Evolutionary conservation across 352 stramenopile genomes (phyloP).

Genomic region (Pythium dissimile): DNA sequence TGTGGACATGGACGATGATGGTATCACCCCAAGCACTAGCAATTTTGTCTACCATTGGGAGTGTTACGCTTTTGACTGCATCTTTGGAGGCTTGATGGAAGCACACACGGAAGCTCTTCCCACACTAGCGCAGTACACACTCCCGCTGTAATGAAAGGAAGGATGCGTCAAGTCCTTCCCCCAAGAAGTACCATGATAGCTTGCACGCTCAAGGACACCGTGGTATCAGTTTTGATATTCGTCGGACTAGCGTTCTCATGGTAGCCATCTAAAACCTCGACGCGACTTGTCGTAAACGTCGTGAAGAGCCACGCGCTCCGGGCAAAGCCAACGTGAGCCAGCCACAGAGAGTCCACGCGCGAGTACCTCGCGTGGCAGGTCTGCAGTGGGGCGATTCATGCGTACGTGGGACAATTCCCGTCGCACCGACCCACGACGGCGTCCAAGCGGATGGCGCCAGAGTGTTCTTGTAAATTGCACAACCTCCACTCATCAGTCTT

Average conservation of each 20-base stretch:
- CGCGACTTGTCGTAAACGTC: constrained; percentile 34
- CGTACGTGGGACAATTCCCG: constrained; percentile 26
- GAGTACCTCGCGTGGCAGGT: constrained; percentile 71
- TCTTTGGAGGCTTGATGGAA: constrained; percentile 32
- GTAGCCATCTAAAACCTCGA: constrained; percentile 46
- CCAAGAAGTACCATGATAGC: constrained; percentile 30
- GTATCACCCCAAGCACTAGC: constrained; percentile 15
- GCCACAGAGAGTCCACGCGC: constrained; percentile 40
- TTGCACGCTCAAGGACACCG: constrained; percentile 27
- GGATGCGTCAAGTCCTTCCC: constrained; percentile 53
- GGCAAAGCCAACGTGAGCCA: too few relatives aligned
- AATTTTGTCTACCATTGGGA: constrained; percentile 56
- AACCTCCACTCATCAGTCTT: constrained; percentile 51
- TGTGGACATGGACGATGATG: constrained; percentile 17
- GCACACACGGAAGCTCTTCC: constrained; percentile 42
- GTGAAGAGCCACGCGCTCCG: background rate
- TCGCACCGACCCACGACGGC: constrained; percentile 41
- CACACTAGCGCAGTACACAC: constrained; percentile 65
- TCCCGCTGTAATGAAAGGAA: constrained; percentile 39
- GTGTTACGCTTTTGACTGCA: constrained; percentile 53
- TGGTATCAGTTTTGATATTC: constrained; percentile 60
- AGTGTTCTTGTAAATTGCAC: constrained; percentile 57
- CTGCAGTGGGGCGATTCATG: constrained; percentile 51
- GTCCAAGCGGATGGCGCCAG: constrained; percentile 30
- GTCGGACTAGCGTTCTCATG: constrained; percentile 60